Evolutionary conservation across 768 basidiomycete species (phyloP).

Genomic region (Suillus luteus): DNA sequence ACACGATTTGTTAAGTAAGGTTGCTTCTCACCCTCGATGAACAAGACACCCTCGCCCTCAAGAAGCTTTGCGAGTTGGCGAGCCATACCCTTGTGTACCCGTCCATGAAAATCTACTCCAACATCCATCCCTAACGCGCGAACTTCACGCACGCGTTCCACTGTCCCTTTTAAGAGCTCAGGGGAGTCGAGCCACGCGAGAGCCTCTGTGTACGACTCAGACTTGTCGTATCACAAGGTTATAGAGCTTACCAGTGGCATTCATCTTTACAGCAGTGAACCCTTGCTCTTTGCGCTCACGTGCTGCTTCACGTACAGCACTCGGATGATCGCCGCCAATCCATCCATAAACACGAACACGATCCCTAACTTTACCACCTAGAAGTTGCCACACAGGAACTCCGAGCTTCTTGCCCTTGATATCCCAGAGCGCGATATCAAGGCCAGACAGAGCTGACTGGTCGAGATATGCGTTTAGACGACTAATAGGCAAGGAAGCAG

Average conservation of each 20-base stretch:
- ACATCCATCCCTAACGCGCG: constrained; percentile 60
- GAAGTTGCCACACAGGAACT: constrained; percentile 62
- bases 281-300: constrained; percentile 57
- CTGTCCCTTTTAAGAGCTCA: constrained; percentile 47
- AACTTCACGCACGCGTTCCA: constrained; percentile 54
- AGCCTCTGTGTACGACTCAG: constrained; percentile 22
- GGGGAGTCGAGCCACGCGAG: constrained; percentile 67
- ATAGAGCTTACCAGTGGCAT: constrained; percentile 49
- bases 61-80: constrained; percentile 64
- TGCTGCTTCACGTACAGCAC: constrained; percentile 53
- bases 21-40: constrained; percentile 55
- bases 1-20: neutral
- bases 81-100: constrained; percentile 69
- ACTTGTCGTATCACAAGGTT: neutral
- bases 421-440: constrained; percentile 77
- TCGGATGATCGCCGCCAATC: constrained; percentile 50
- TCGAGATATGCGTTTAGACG: neutral
- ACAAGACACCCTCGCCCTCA: constrained; percentile 60
- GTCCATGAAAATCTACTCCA: constrained; percentile 70
- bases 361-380: constrained; percentile 70
- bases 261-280: constrained; percentile 76
- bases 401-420: constrained; percentile 79
- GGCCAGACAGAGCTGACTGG: constrained; percentile 55
- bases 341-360: constrained; percentile 60
- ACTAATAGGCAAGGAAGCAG: neutral